Evolutionary conservation across 1,284 basidiomycete species (phyloP).

Genomic region (Cryptococcus floricola): DNA sequence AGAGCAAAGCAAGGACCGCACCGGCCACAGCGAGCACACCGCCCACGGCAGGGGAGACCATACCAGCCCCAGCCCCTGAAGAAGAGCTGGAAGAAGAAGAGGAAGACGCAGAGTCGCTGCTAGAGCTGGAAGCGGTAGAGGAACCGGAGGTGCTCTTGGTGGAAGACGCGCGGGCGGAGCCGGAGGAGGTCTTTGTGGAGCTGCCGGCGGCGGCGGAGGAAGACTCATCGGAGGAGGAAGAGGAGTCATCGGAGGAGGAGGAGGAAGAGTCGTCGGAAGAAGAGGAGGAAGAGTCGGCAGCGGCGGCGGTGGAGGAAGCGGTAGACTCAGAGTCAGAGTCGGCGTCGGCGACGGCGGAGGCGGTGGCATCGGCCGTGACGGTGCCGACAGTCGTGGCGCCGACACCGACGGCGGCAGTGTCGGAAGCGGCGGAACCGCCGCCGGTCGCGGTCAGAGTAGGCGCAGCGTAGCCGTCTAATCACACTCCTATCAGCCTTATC

Average conservation of each 20-base stretch:
- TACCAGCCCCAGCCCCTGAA: neutral
- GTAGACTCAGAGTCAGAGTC: constrained; percentile 7
- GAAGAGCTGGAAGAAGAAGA: constrained; percentile 4
- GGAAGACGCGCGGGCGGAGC: constrained; percentile 12
- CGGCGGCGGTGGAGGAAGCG: constrained; percentile 1
- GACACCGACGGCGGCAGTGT: constrained; percentile 9
- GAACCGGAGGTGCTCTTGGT: constrained; percentile 7
- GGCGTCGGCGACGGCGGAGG: constrained; percentile 9
- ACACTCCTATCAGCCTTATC: neutral
- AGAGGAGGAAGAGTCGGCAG: constrained; percentile 4
- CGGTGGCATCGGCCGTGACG: constrained; percentile 6
- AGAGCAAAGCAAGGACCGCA: constrained; percentile 24
- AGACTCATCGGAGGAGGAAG: neutral
- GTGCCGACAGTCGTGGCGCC: constrained; percentile 10
- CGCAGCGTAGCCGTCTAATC: constrained; percentile 29
- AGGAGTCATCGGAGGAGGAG: neutral
- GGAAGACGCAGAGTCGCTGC: constrained; percentile 8
- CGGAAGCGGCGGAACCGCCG: constrained; percentile 37
- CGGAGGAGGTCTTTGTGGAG: constrained; percentile 6
- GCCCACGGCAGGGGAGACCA: constrained; percentile 14
- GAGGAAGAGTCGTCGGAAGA: neutral
- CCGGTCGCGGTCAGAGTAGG: constrained; percentile 44
- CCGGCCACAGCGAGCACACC: constrained; percentile 32
- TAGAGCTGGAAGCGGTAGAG: constrained; percentile 3
- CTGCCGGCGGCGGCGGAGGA: constrained; percentile 8